phyloP scores from a whole-genome alignment of 805 yeast species.

The Ogataea thermomethanolica region DNA sequence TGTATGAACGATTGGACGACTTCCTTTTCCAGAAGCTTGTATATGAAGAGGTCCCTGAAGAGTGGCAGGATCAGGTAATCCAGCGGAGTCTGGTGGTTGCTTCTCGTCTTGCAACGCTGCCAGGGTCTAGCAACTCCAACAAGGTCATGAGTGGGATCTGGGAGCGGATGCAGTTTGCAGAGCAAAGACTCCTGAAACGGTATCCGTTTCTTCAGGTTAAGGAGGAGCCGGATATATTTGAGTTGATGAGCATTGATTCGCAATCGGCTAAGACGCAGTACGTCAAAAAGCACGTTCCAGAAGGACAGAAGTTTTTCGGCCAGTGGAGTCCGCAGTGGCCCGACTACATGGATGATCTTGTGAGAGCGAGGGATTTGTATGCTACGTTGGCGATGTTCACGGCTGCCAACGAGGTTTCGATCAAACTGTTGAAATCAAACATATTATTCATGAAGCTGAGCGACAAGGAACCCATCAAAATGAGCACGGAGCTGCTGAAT shows the following conservation, averaged over 20 bases:
- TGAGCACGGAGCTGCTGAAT: slow-evolving; percentile 25
- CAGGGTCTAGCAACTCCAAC: slow-evolving; percentile 10
- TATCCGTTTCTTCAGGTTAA: slow-evolving; percentile 19
- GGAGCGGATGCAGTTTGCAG: slow-evolving; percentile 29
- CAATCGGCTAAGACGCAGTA: slow-evolving; percentile 17
- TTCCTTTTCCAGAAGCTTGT: slow-evolving; percentile 28
- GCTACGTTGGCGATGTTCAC: slow-evolving; percentile 66
- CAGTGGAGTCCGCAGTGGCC: slow-evolving; percentile 50
- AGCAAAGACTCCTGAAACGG: slow-evolving; percentile 16
- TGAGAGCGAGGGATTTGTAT: slow-evolving; percentile 71
- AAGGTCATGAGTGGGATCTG: slow-evolving; percentile 21
- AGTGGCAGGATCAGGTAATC: slow-evolving; percentile 24
- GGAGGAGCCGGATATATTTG: slow-evolving; percentile 14
- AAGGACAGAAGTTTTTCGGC: slow-evolving; percentile 20
- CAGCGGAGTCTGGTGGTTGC: slow-evolving; percentile 29
- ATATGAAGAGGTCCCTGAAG: slow-evolving; percentile 24
- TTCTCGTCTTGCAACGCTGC: slow-evolving; percentile 27
- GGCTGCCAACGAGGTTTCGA: slow-evolving; percentile 18
- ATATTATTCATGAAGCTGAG: slow-evolving; percentile 26
- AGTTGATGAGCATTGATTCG: slow-evolving; percentile 19
- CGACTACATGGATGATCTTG: slow-evolving; percentile 72
- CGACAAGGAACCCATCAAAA: slow-evolving; percentile 15
- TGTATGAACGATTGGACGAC: slow-evolving; percentile 38
- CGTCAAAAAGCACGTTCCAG: slow-evolving; percentile 21
- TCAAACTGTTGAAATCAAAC: slow-evolving; percentile 28